Percentiles rank a stretch among this genome's conserved stretches.
phyloP scores from a whole-genome alignment of 768 basidiomycete species.

The Phanerochaete sordida region DNA sequence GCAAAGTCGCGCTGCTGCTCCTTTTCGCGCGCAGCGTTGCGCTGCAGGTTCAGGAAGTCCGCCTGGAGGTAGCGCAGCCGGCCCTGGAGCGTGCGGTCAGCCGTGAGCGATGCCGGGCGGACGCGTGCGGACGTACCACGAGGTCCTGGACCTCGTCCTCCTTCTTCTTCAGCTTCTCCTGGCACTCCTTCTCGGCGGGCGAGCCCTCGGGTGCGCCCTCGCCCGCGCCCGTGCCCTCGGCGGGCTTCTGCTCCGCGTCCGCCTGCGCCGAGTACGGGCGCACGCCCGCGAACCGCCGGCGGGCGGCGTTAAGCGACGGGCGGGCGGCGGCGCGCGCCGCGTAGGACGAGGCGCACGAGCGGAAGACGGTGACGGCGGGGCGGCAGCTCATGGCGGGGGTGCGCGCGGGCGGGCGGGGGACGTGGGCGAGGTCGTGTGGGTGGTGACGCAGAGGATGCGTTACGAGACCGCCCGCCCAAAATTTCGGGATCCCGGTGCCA shows the following conservation, averaged over 20 bases:
- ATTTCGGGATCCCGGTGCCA: conserved; percentile 9
- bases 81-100: conserved; percentile 44
- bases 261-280: conserved; percentile 61
- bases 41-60: conserved; percentile 93
- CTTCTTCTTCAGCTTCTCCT: conserved; percentile 70
- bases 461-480: conserved; percentile 17
- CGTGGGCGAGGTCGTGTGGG: conserved; percentile 3
- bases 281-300: conserved; percentile 21
- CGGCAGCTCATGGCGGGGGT: conserved; percentile 45
- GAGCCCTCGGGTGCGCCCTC: conserved; percentile 1
- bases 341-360: conserved; percentile 56
- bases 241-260: conserved; percentile 24
- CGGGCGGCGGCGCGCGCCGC: conserved; percentile 45
- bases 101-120: not conserved
- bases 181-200: conserved; percentile 30
- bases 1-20: conserved; percentile 92
- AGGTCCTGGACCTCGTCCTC: conserved; percentile 80
- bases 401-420: conserved; percentile 9
- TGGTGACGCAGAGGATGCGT: conserved; percentile 16
- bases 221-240: not conserved
- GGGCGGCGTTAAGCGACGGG: conserved; percentile 25
- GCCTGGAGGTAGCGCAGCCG: conserved; percentile 91
- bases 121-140: conserved; percentile 51
- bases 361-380: conserved; percentile 49
- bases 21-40: conserved; percentile 87